A percentile compares a stretch with the other conserved stretches of the same genome.
Evolutionary conservation across 345 rosid species (phyloP).

Genomic region (Brassica rapa): DNA sequence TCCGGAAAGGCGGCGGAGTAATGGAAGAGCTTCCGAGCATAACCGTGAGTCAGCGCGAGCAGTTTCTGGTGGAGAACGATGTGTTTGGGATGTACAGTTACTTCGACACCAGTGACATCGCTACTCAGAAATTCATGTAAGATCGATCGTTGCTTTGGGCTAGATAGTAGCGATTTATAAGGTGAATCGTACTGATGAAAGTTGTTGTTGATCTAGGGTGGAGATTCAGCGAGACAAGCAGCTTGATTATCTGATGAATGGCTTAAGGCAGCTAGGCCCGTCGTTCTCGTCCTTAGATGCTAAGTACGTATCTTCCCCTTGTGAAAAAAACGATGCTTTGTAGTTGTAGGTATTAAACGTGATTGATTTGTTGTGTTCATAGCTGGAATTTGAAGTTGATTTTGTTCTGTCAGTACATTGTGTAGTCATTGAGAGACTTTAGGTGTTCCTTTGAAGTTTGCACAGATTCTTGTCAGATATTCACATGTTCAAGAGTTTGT

Average conservation of each 20-base stretch:
- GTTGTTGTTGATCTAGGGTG: slow-evolving; percentile 47
- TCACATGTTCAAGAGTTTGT: slow-evolving; percentile 3
- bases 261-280: slow-evolving; percentile 61
- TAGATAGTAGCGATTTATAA: not conserved
- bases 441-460: slow-evolving; percentile 3
- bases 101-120: slow-evolving; percentile 53
- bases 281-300: slow-evolving; percentile 75
- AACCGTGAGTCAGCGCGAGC: slow-evolving; percentile 72
- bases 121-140: slow-evolving; percentile 55
- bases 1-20: slow-evolving; percentile 2
- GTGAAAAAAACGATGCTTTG: not conserved
- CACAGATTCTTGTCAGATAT: not conserved
- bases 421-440: not conserved
- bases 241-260: slow-evolving; percentile 64
- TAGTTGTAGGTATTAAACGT: not conserved
- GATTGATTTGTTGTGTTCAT: not conserved
- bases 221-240: slow-evolving; percentile 84
- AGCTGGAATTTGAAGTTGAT: too few species aligned
- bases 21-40: slow-evolving; percentile 46
- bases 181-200: slow-evolving; percentile 23
- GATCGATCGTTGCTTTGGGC: not conserved
- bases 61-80: slow-evolving; percentile 56
- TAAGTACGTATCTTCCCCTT: slow-evolving; percentile 49
- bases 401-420: not conserved
- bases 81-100: slow-evolving; percentile 60